Conservation (phyloP, 306 rosid species). For the Cercis canadensis region DNA sequence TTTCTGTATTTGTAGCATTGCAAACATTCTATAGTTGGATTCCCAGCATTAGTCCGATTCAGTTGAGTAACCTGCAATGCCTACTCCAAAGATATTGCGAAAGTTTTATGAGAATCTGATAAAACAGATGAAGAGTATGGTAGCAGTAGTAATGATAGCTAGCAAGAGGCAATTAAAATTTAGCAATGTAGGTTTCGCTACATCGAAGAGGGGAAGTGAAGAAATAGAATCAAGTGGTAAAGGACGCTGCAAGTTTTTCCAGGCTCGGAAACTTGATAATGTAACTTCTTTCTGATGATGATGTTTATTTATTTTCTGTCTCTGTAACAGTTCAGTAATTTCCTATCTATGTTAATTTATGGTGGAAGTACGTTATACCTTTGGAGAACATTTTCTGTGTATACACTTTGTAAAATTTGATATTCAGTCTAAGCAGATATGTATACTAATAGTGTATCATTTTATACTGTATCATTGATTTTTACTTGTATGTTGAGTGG, state of each 20-base stretch:
- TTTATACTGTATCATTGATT: conserved; percentile 17
- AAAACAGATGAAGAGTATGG: conserved; percentile 64
- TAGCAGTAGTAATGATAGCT: conserved; percentile 24
- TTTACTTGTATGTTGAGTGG: conserved; percentile 21
- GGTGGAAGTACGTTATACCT: background rate
- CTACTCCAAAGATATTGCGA: too few relatives aligned
- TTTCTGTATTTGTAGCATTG: too few relatives aligned
- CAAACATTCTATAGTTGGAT: too few relatives aligned
- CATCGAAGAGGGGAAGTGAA: conserved; percentile 81
- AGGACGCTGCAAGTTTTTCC: conserved; percentile 83
- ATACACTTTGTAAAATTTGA: conserved; percentile 15
- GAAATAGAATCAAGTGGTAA: conserved; percentile 89
- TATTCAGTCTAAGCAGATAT: conserved; percentile 1
- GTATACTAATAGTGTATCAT: background rate
- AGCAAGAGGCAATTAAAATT: conserved; percentile 78
- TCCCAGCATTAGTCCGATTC: too few relatives aligned
- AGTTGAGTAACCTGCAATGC: too few relatives aligned
- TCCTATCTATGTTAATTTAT: conserved; percentile 23
- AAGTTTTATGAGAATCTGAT: conserved; percentile 56
- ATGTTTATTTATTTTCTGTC: conserved; percentile 8
- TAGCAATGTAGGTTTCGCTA: conserved; percentile 71
- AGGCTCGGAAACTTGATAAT: conserved; percentile 83
- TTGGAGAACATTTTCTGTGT: conserved; percentile 22
- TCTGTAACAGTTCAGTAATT: conserved; percentile 21
- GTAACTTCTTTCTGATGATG: conserved; percentile 56